Evolutionary conservation across 1,284 basidiomycete species (phyloP).

Genomic region (Boletus sp.): DNA sequence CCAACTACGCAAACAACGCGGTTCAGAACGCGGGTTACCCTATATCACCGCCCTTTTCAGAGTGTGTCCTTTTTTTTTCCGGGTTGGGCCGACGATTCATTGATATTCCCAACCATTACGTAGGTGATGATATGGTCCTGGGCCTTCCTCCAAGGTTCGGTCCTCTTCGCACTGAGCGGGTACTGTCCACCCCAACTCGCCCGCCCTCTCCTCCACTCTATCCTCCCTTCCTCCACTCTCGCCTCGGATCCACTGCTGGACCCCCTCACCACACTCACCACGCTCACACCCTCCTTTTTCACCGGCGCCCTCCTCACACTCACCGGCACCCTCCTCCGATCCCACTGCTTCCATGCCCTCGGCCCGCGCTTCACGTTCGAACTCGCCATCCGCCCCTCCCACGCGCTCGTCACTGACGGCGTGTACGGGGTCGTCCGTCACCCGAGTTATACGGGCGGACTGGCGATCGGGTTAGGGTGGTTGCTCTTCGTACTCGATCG

Average conservation of each 20-base stretch:
- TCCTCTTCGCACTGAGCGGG: slow-evolving; percentile 9
- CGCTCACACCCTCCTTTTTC: slow-evolving; percentile 10
- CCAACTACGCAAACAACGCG: slow-evolving; percentile 14
- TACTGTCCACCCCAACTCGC: slow-evolving; percentile 7
- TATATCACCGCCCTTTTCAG: not conserved
- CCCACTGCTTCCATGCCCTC: slow-evolving; percentile 20
- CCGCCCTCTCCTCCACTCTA: not conserved
- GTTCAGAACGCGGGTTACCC: not conserved
- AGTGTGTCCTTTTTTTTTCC: not conserved
- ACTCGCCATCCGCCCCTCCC: slow-evolving; percentile 24
- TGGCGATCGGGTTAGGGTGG: not conserved
- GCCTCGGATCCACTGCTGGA: too few species aligned
- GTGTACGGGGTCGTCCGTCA: slow-evolving; percentile 31
- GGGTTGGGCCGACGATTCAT: not conserved
- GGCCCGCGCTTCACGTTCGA: slow-evolving; percentile 31
- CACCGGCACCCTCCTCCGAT: slow-evolving; percentile 18
- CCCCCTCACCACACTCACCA: not conserved
- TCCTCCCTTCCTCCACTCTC: not conserved
- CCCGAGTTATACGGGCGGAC: slow-evolving; percentile 25
- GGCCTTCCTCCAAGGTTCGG: slow-evolving; percentile 1
- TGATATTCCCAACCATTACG: too few species aligned
- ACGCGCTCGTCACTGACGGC: slow-evolving; percentile 29
- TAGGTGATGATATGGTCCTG: not conserved
- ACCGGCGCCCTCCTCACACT: slow-evolving; percentile 10
- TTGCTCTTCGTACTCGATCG: slow-evolving; percentile 11